Evolutionary conservation across 2,329 filamentous ascomycete genomes (phyloP), one percentile per base, ranked within the genome.

Genomic region (Zopfia rhizophila): DNA sequence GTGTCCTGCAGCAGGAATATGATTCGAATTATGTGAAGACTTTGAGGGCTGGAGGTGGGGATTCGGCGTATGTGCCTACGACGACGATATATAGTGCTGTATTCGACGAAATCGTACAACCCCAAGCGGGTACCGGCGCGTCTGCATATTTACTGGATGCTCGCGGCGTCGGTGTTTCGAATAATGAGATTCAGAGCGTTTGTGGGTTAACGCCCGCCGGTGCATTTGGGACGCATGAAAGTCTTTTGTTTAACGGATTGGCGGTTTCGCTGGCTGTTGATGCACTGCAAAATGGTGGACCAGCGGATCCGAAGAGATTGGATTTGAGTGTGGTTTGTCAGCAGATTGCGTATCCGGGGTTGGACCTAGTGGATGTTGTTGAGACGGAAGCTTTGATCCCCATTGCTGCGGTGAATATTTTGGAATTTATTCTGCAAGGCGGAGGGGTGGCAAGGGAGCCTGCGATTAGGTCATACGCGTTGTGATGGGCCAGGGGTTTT

Each of bases 11-110:
- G 62, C 80, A 82, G 52, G 51, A 73, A 36, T 75, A 75, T 44
- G 70, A 72, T 27, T 74, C 70, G 19, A 66, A 72, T 3, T 80
- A 75, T 60, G 68, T 82, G 47, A 54, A 46, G 4, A 69, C 67
- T 0, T 60, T 83, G 3, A 71, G 78, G 10, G 51, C 50, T 7
- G 65, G 75, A 31, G 75, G 72, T 17, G 80, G 81, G 0, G 78
- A 79, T 39, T 77, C 75, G 1, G 78, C 78, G 4, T 83, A 81
- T 51, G 78, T 84, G 0, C 79, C 80, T 1, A 83, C 80, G 0
- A 83, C 81, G 1, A 79, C 72, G 0, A 68, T 84, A 32, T 83
- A 79, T 65, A 78, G 75, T 0, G 65, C 69, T 10, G 62, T 73
- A 36, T 64, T 74, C 18, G 80, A 83, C 50, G 75, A 83, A 54